Base-by-base conservation (phyloP, 306 rosid species). In the Psophocarpus tetragonolobus region DNA sequence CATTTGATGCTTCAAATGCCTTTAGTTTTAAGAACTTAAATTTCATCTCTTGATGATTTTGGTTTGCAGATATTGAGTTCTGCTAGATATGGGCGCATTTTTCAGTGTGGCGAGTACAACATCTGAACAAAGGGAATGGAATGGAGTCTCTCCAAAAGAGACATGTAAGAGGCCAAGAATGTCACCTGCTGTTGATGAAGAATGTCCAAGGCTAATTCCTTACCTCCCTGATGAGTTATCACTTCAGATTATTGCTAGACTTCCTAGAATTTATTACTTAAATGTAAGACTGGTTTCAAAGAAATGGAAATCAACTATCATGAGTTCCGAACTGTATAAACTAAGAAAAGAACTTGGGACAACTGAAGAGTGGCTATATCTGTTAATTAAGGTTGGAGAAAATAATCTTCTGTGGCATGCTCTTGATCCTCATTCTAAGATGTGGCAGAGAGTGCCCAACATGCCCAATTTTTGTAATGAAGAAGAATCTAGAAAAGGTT, bases 181-280 rank as follows among this genome's bases (percentile, higher is more conserved):
- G 89, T 91, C 89, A 45, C 77, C 82, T 32, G 67, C 78, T 38
- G 74, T 71, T 36, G 73, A 58, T 23, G 97, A 88, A 80, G 93
- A 89, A 86, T 89, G 78, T 82, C 84, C 87, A 50, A 91, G 92
- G 77, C 77, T 95, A 45, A 91, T 95, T 81, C 97, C 97, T 9
- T 79, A 77, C 75, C 94, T 95, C 81, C 97, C 97, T 54, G 97
- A 95, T 80, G 99, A 95, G 89, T 50, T 95, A 35, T 95, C 99
- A 9, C 42, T 92, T 51, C 99, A 91, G 84, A 92, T 95, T 77
- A 85, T 95, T 24, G 99, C 99, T 50, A 91, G 99, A 66, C 80
- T 92, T 81, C 97, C 97, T 48, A 88, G 97, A 75, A 82, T 88
- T 72, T 89, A 68, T 84, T 87, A 95, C 83, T 82, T 80, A 29